phyloP scores from a whole-genome alignment of 2,329 filamentous ascomycete genomes.

The Pleomassaria siparia region DNA sequence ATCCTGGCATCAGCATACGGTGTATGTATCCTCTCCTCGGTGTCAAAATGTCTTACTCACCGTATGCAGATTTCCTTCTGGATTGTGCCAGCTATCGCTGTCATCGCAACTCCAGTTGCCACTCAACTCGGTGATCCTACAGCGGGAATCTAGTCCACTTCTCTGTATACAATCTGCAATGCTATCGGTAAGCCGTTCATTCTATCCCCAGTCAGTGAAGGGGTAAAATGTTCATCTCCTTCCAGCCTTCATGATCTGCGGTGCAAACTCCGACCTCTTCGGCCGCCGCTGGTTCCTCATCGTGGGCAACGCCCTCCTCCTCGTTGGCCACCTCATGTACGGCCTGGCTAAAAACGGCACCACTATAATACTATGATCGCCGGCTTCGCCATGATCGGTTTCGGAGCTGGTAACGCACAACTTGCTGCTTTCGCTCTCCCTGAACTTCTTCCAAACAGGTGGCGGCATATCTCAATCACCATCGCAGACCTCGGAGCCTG shows the following conservation, averaged over 20 bases:
- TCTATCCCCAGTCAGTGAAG: neutral
- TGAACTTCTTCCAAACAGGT: conserved; percentile 53
- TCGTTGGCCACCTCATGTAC: conserved; percentile 8
- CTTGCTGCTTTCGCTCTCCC: conserved; percentile 48
- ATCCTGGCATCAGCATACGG: conserved; percentile 4
- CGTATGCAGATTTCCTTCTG: conserved; percentile 8
- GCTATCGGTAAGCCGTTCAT: conserved; percentile 1
- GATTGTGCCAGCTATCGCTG: conserved; percentile 9
- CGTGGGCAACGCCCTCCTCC: conserved; percentile 27
- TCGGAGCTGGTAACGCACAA: conserved; percentile 47
- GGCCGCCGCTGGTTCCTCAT: conserved; percentile 51
- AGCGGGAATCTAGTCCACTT: conserved; percentile 8
- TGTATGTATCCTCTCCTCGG: neutral
- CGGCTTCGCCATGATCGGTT: conserved; percentile 37
- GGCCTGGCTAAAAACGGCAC: conserved; percentile 6
- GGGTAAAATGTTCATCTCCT: neutral
- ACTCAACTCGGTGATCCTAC: conserved; percentile 14
- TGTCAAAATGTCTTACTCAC: neutral
- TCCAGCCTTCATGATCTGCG: conserved; percentile 20
- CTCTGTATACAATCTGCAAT: conserved; percentile 10
- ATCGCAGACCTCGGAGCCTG: conserved; percentile 41
- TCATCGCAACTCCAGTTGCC: conserved; percentile 5
- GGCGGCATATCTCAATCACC: conserved; percentile 49
- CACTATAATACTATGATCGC: conserved; percentile 7
- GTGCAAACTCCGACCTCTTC: conserved; percentile 51